phyloP scores from a whole-genome alignment of 1,139 yeast genomes.

The Hyphopichia fennica region DNA sequence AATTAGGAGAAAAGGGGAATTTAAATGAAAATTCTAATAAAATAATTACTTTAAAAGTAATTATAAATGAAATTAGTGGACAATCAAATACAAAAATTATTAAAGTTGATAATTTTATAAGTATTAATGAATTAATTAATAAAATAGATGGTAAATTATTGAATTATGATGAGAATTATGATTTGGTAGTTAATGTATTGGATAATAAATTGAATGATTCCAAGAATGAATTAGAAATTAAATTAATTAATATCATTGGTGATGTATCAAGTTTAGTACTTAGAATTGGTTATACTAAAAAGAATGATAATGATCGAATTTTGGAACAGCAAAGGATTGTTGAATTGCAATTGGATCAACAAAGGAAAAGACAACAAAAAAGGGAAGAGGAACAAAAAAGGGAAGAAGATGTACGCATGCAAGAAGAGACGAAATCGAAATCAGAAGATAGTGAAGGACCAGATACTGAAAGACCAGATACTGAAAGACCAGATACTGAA shows the following conservation, averaged over 20 bases:
- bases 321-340: constrained; percentile 21
- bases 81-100: not conserved
- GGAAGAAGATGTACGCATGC: not conserved
- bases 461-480: constrained; percentile 5
- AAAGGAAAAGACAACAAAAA: constrained; percentile 6
- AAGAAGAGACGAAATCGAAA: constrained; percentile 1
- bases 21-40: not conserved
- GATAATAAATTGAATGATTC: constrained; percentile 1
- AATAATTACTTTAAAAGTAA: not conserved
- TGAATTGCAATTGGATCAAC: constrained; percentile 19
- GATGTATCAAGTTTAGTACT: constrained; percentile 15
- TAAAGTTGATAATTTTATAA: not conserved
- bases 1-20: constrained; percentile 8
- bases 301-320: constrained; percentile 5
- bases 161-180: not conserved
- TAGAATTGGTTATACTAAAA: not conserved
- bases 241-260: constrained; percentile 8
- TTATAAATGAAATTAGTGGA: not conserved
- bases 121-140: not conserved
- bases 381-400: not conserved
- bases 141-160: not conserved
- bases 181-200: constrained; percentile 1
- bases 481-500: not conserved
- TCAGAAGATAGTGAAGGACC: not conserved
- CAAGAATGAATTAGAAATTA: not conserved